A percentile compares a stretch with the other conserved stretches of the same genome.
Conservation (phyloP, 2,329 filamentous ascomycete species). For the Aspergillus pseudonomiae region DNA sequence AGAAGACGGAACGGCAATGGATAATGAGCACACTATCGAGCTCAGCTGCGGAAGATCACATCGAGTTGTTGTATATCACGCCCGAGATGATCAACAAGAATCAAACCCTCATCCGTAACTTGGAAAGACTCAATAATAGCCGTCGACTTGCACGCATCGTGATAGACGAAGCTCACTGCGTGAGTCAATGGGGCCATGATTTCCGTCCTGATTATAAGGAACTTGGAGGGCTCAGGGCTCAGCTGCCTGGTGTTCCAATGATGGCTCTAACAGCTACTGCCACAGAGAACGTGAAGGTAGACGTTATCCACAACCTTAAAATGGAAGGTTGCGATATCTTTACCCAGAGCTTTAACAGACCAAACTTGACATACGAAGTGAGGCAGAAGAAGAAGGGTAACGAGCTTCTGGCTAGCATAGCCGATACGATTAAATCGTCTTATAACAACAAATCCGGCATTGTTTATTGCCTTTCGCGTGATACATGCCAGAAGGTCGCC, state of each 20-base stretch:
- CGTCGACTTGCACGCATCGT: constrained; percentile 84
- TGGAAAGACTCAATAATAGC: constrained; percentile 69
- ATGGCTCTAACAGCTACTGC: constrained; percentile 97
- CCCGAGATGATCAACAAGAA: constrained; percentile 96
- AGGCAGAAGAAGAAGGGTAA: constrained; percentile 67
- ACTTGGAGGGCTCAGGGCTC: constrained; percentile 71
- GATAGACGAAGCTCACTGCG: constrained; percentile 98
- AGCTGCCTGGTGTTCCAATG: constrained; percentile 78
- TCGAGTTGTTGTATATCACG: constrained; percentile 92
- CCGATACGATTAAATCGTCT: constrained; percentile 64
- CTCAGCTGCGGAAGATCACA: constrained; percentile 69
- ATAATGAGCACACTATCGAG: constrained; percentile 68
- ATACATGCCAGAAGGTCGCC: constrained; percentile 80
- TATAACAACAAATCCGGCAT: constrained; percentile 80
- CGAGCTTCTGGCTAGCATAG: constrained; percentile 57
- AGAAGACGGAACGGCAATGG: constrained; percentile 62
- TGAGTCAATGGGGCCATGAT: constrained; percentile 98
- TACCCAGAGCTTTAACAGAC: constrained; percentile 94
- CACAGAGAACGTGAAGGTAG: constrained; percentile 86
- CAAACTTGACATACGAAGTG: constrained; percentile 90
- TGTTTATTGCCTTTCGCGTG: constrained; percentile 86
- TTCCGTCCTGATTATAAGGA: constrained; percentile 95
- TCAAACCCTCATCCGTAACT: constrained; percentile 63
- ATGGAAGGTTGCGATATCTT: constrained; percentile 80
- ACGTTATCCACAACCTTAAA: constrained; percentile 87